A percentile compares a stretch with the other conserved stretches of the same genome.
These are phyloP conservation scores for Fragaria ananassa DNA, from an alignment of 306 rosid species.

Conservation along the genomic window DNA sequence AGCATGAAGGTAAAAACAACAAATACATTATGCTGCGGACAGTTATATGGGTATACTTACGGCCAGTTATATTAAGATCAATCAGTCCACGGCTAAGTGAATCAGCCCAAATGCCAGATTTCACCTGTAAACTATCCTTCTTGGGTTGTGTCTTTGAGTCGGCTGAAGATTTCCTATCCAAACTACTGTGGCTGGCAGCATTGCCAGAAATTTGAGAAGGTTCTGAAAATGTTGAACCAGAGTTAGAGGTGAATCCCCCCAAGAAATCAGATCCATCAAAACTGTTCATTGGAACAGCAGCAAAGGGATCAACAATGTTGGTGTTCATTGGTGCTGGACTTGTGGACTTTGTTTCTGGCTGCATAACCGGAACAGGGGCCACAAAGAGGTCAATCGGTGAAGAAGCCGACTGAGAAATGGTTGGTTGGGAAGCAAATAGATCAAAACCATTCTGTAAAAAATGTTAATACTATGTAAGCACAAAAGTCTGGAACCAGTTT, in stretches of 20 bases:
- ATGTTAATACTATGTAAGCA: constrained; percentile 5
- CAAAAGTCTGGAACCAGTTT: background rate
- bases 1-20: too few relatives aligned
- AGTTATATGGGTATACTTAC: constrained; percentile 52
- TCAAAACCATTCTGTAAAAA: constrained; percentile 61
- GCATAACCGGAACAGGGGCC: constrained; percentile 56
- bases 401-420: constrained; percentile 49
- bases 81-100: constrained; percentile 95
- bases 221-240: constrained; percentile 56
- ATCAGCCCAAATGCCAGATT: constrained; percentile 97
- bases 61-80: constrained; percentile 94
- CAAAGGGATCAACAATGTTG: constrained; percentile 71
- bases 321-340: constrained; percentile 37
- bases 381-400: constrained; percentile 72
- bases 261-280: constrained; percentile 80
- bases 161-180: constrained; percentile 39
- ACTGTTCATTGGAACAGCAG: constrained; percentile 77
- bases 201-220: constrained; percentile 44
- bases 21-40: constrained; percentile 8
- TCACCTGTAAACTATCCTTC: constrained; percentile 72
- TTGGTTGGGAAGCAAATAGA: constrained; percentile 71
- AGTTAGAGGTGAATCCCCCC: constrained; percentile 66
- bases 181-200: constrained; percentile 32
- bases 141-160: constrained; percentile 46
- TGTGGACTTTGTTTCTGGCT: constrained; percentile 53